These are phyloP conservation scores for Capsella bursapastoris DNA, from an alignment of 345 rosid genomes.

Conservation along the genomic window DNA sequence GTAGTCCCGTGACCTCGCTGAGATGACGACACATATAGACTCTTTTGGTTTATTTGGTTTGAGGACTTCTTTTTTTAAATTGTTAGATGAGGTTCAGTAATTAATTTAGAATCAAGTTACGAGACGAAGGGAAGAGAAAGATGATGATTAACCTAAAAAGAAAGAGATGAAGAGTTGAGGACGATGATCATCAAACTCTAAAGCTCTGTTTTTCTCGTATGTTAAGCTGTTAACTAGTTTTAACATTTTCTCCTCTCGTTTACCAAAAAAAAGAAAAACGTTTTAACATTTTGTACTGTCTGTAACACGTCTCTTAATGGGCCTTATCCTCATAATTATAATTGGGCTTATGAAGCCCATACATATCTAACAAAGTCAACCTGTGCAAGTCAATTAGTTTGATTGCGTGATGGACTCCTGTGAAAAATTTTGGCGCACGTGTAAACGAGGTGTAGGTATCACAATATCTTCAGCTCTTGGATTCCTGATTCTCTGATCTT, in stretches of 20 bases:
- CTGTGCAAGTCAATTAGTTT: no score
- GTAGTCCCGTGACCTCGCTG: conserved; percentile 22
- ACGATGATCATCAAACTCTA: not conserved
- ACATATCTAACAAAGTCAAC: not conserved
- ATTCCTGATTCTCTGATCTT: not conserved
- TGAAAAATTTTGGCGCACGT: no score
- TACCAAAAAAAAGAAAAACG: no score
- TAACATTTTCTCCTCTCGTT: no score
- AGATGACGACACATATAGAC: not conserved
- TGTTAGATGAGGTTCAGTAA: not conserved
- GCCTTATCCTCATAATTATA: not conserved
- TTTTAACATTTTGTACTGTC: no score
- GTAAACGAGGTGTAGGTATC: not conserved
- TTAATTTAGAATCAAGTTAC: not conserved
- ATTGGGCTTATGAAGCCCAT: not conserved
- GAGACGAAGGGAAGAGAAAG: not conserved
- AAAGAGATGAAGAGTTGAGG: not conserved
- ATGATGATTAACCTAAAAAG: not conserved
- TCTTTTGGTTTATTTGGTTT: not conserved
- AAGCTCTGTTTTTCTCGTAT: no score
- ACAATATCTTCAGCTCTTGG: not conserved
- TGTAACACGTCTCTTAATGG: not conserved
- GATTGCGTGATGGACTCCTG: no score
- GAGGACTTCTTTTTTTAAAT: not conserved
- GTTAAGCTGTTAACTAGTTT: no score